Percentiles rank a stretch among this genome's conserved stretches.
phyloP scores from a whole-genome alignment of 1,284 basidiomycete genomes.

The Trichosporon ovoides region DNA sequence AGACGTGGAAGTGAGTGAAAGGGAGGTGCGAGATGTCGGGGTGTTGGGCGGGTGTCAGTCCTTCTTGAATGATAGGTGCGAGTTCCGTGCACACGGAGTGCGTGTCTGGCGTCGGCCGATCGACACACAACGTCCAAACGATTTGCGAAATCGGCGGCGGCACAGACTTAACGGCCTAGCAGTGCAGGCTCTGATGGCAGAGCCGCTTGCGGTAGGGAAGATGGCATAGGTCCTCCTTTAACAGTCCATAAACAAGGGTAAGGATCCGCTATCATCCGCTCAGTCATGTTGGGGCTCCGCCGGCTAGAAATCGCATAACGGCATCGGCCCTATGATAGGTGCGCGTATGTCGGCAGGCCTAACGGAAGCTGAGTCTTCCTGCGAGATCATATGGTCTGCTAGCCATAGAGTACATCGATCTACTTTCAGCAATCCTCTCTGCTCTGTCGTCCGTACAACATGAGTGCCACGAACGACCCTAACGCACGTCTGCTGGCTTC shows the following conservation, averaged over 20 bases:
- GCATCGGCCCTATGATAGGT: neutral
- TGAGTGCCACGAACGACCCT: slow-evolving; percentile 5
- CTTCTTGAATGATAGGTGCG: too few relatives aligned
- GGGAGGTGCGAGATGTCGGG: too few relatives aligned
- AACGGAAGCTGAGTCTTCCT: neutral
- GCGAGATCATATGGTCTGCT: neutral
- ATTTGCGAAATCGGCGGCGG: too few relatives aligned
- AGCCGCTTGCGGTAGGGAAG: neutral
- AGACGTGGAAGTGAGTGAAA: too few relatives aligned
- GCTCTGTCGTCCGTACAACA: neutral
- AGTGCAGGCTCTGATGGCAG: too few relatives aligned
- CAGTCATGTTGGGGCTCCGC: neutral
- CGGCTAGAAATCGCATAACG: neutral
- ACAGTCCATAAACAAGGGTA: neutral
- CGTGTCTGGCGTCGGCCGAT: too few relatives aligned
- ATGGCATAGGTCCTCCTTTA: neutral
- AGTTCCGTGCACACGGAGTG: too few relatives aligned
- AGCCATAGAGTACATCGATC: too few relatives aligned
- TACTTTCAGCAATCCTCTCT: neutral
- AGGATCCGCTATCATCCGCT: neutral
- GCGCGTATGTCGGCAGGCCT: neutral
- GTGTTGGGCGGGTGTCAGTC: too few relatives aligned
- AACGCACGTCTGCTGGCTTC: slow-evolving; percentile 10
- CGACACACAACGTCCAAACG: too few relatives aligned
- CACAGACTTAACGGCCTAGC: too few relatives aligned